Evolutionary conservation across 2,329 filamentous ascomycete genomes (phyloP), one percentile per base, ranked within the genome.

Genomic region (Colletotrichum shisoi): DNA sequence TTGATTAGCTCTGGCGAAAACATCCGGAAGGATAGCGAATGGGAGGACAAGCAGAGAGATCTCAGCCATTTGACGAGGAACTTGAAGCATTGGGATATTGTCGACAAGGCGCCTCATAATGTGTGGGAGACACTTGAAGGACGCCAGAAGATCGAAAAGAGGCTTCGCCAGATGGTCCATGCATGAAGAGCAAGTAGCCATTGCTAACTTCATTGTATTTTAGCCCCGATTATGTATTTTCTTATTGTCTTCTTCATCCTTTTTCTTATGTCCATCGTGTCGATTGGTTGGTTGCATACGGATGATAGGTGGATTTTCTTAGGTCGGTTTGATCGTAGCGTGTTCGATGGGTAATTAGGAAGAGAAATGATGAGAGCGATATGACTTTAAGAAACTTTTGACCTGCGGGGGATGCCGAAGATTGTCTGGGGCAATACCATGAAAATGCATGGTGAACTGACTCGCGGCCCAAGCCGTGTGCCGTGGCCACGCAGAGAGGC

Each of bases 41-140:
- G 95, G 95, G 89, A 91, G 76, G 81, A 85, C 70, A 93, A 93
- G 77, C 95, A 99, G 81, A 84, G 91, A 72, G 94, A 97, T 73
- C 79, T 97, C 69, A 93, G 89, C 8, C 87, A 85, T 67, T 81
- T 98, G 71, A 97, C 94, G 0, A 84, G 89, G 59, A 93, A 93
- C 54, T 80, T 98, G 58, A 77, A 91, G 64, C 82, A 85, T 45
- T 99, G 94, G 94, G 93, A 97, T 76, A 86, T 97, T 59, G 92
- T 97, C 12, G 87, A 91, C 64, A 86, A 89, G 69, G 93, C 94
- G 3, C 91, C 93, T 5, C 92, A 96, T 76, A 86, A 94, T 75
- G 90, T 98, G 0, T 99, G 95, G 95, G 81, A 81, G 72, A 92
- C 89, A 3, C 76, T 83, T 2, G 85, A 93, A 54, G 94, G 94